Evolutionary conservation across 2,329 filamentous ascomycete genomes (phyloP), one percentile per base, ranked within the genome.

Genomic region (Fusarium albidum): DNA sequence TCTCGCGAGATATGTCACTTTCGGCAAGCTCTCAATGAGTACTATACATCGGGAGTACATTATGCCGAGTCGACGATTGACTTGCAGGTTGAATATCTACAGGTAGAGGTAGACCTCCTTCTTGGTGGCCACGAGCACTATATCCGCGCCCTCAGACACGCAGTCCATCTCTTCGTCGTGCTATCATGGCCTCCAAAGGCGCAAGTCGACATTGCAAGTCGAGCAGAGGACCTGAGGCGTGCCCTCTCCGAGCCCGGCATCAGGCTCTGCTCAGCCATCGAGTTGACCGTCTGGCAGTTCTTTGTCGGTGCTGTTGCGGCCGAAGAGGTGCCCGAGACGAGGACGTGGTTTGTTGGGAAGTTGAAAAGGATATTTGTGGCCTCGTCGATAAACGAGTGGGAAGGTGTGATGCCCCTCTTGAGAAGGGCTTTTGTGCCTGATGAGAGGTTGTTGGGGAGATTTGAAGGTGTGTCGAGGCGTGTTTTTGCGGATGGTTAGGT

Each of bases 281-380:
- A 63, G 7, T 21, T 64, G 1, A 33, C 64, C 1, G 33, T 65
- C 8, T 64, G 61, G 61, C 58, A 66, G 9, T 42, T 63, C 7
- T 66, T 66, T 7, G 44, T 66, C 6, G 63, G 63, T 2, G 61
- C 55, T 0, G 48, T 49, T 14, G 63, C 63, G 3, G 34, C 53
- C 1, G 45, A 31, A 2, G 13, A 21, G 0, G 15, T 21, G 4
- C 40, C 44, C 11, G 49, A 37, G 5, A 18, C 38, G 1, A 21
- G 38, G 1, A 18, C 10, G 5, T 63, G 59, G 59, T 63, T 47
- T 14, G 3, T 40, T 9, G n/a, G 7, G 0, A 52, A 37, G 5
- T 8, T 63, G 8, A 27, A 18, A 26, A 42, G 42, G 4, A 44
- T 63, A 1, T 14, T 57, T 3, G 5, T 21, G 21, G 4, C 21